Percentiles rank a stretch among this genome's conserved stretches.
Conservation (phyloP, 164 flowering plant genomes). For the Hamamelis virginiana region DNA sequence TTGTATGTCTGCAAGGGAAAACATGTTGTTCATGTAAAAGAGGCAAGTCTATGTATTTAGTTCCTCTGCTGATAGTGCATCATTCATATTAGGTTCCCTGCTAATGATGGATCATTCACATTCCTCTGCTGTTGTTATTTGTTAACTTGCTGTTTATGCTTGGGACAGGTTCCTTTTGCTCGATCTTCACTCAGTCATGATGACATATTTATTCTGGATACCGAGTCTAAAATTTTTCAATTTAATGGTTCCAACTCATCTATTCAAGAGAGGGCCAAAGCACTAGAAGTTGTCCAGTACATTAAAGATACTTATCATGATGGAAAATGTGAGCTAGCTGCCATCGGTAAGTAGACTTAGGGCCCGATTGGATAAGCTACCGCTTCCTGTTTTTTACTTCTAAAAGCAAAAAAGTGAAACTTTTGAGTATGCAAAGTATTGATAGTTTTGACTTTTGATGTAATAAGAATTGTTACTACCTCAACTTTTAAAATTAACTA, state of each 20-base stretch:
- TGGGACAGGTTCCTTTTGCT: conserved; percentile 79
- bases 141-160: conserved; percentile 11
- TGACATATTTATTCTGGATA: conserved; percentile 91
- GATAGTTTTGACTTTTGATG: too few species aligned
- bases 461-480: too few species aligned
- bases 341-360: conserved; percentile 66
- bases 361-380: too few species aligned
- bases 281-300: conserved; percentile 94
- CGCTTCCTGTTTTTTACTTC: too few species aligned
- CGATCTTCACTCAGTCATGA: conserved; percentile 96
- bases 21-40: conserved; percentile 94
- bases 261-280: conserved; percentile 99
- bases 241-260: conserved; percentile 96
- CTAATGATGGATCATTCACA: conserved; percentile 1
- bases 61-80: conserved; percentile 1
- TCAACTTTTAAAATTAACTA: too few species aligned
- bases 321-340: conserved; percentile 95
- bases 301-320: conserved; percentile 95
- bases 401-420: too few species aligned
- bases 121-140: conserved; percentile 3
- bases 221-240: conserved; percentile 92
- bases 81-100: conserved; percentile 1
- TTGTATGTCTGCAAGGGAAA: conserved; percentile 89
- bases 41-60: conserved; percentile 55
- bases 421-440: too few species aligned